Evolutionary conservation across 2,329 filamentous ascomycete species (phyloP).

Genomic region (Ophiocordyceps camponoti-rufipedis): DNA sequence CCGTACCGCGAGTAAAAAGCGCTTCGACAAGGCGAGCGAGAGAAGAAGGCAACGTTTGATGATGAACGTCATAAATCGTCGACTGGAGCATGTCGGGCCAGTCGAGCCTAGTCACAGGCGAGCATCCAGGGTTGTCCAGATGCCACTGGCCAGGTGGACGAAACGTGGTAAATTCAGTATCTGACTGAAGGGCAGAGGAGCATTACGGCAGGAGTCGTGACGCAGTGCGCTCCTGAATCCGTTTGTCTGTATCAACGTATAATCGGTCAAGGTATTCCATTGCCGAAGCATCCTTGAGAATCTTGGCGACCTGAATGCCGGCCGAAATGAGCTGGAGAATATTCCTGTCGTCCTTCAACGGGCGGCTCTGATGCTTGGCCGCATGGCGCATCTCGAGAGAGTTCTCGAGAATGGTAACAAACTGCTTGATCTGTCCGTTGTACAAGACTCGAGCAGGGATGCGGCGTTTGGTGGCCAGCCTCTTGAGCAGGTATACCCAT

Average conservation of each 20-base stretch:
- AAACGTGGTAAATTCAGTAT: constrained; percentile 7
- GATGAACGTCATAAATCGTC: constrained; percentile 3
- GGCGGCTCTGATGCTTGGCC: constrained; percentile 65
- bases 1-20: background rate
- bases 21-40: background rate
- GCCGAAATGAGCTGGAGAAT: constrained; percentile 77
- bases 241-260: constrained; percentile 65
- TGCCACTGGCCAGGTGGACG: background rate
- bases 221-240: constrained; percentile 49
- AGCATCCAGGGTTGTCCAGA: background rate
- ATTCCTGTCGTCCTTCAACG: constrained; percentile 75
- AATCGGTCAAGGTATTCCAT: constrained; percentile 70
- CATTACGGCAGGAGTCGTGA: constrained; percentile 14
- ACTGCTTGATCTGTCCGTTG: constrained; percentile 81
- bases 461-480: constrained; percentile 68
- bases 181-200: constrained; percentile 2
- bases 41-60: background rate
- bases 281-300: constrained; percentile 65
- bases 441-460: constrained; percentile 73
- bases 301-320: constrained; percentile 73
- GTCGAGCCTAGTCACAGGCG: background rate
- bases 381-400: constrained; percentile 77
- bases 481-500: constrained; percentile 77
- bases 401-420: constrained; percentile 77
- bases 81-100: background rate